These are phyloP conservation scores for Dendrothele bispora DNA, from an alignment of 768 basidiomycete genomes.

Conservation along the genomic window DNA sequence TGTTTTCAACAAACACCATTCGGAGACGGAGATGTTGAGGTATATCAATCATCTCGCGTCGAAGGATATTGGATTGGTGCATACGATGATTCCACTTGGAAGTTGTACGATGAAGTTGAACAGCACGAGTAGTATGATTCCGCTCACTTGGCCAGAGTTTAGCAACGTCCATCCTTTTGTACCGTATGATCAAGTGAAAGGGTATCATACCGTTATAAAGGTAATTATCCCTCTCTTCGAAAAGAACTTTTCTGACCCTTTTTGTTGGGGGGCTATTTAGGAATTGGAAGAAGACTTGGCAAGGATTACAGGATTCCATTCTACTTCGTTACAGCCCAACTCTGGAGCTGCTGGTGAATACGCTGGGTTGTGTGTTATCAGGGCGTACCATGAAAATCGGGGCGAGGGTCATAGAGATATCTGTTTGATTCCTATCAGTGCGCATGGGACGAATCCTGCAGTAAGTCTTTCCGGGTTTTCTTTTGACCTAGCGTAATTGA, in stretches of 20 bases:
- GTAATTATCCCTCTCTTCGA: slow-evolving; percentile 28
- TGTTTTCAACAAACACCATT: slow-evolving; percentile 96
- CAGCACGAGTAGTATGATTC: slow-evolving; percentile 97
- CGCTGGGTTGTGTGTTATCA: slow-evolving; percentile 91
- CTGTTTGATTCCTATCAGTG: slow-evolving; percentile 92
- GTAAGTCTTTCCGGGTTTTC: slow-evolving; percentile 42
- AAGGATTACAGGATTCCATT: slow-evolving; percentile 94
- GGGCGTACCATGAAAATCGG: slow-evolving; percentile 89
- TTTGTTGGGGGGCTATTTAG: slow-evolving; percentile 33
- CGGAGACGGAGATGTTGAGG: slow-evolving; percentile 98
- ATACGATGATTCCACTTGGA: slow-evolving; percentile 94
- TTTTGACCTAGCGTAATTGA: too few relatives aligned
- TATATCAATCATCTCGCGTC: slow-evolving; percentile 92
- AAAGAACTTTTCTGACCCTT: not conserved
- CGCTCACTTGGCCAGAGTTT: slow-evolving; percentile 93
- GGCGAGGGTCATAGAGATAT: slow-evolving; percentile 85
- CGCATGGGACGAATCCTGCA: slow-evolving; percentile 98
- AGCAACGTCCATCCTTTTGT: slow-evolving; percentile 90
- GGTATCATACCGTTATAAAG: slow-evolving; percentile 82
- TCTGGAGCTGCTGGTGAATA: slow-evolving; percentile 99
- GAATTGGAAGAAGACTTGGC: slow-evolving; percentile 91
- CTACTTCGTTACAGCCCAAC: slow-evolving; percentile 97
- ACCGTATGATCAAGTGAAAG: slow-evolving; percentile 84
- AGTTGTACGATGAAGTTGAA: slow-evolving; percentile 99
- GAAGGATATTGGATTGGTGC: slow-evolving; percentile 93